Conservation (phyloP, 2,329 filamentous ascomycete genomes). For the Claviceps fusiformis region DNA sequence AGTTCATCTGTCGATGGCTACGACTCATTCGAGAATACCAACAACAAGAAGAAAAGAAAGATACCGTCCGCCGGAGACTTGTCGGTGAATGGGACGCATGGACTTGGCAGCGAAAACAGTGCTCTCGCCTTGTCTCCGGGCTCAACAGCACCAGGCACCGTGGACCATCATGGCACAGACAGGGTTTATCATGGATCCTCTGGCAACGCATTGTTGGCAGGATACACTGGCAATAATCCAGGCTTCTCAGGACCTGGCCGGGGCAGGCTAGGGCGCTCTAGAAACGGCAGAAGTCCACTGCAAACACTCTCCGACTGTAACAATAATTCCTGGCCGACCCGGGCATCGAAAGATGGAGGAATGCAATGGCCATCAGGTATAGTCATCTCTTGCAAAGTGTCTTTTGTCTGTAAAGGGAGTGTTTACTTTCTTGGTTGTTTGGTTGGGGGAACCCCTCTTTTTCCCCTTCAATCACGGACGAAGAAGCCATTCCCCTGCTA, state of each 20-base stretch:
- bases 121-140: slow-evolving; percentile 14
- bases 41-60: slow-evolving; percentile 98
- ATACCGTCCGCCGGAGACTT: slow-evolving; percentile 78
- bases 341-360: slow-evolving; percentile 31
- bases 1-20: slow-evolving; percentile 72
- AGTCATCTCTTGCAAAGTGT: neutral
- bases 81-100: slow-evolving; percentile 30
- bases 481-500: neutral
- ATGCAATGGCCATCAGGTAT: slow-evolving; percentile 33
- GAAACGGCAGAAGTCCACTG: slow-evolving; percentile 48
- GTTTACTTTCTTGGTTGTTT: no score
- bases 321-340: slow-evolving; percentile 39
- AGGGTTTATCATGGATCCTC: slow-evolving; percentile 11
- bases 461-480: no score
- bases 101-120: slow-evolving; percentile 27
- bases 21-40: slow-evolving; percentile 95
- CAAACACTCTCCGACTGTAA: slow-evolving; percentile 46
- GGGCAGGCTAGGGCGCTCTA: slow-evolving; percentile 63
- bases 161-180: slow-evolving; percentile 12
- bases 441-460: neutral
- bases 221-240: slow-evolving; percentile 32
- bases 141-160: slow-evolving; percentile 17
- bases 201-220: slow-evolving; percentile 26
- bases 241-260: slow-evolving; percentile 76
- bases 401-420: no score